Percentiles rank a stretch among this genome's conserved stretches.
phyloP scores from a whole-genome alignment of 164 flowering plant species.

The Amborella trichopoda region DNA sequence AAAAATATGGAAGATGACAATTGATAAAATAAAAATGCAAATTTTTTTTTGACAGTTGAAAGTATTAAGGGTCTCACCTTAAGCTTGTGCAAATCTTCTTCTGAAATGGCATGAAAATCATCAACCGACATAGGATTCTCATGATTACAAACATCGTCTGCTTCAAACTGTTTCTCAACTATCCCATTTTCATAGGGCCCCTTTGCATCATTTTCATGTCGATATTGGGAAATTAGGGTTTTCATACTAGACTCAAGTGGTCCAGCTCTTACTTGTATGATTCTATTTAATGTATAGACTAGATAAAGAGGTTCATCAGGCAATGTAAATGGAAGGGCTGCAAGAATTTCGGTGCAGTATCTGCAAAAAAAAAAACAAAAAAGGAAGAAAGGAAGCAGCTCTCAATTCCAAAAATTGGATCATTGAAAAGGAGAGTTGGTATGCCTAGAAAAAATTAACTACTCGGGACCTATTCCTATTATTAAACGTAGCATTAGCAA shows the following conservation, averaged over 20 bases:
- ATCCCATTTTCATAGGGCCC: conserved; percentile 31
- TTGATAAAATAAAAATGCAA: too few species aligned
- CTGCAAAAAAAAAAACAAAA: conserved; percentile 32
- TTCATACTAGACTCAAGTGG: conserved; percentile 76
- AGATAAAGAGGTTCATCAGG: conserved; percentile 98
- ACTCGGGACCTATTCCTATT: too few species aligned
- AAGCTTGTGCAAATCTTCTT: conserved; percentile 41
- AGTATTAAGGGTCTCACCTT: too few species aligned
- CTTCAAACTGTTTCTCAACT: conserved; percentile 11
- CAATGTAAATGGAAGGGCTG: conserved; percentile 63
- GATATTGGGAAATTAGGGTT: conserved; percentile 28
- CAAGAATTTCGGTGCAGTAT: conserved; percentile 87
- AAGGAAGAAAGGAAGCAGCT: too few species aligned
- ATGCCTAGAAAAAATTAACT: too few species aligned
- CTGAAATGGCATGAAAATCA: conserved; percentile 20
- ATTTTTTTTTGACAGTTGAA: too few species aligned
- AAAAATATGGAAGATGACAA: too few species aligned
- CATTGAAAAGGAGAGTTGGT: too few species aligned
- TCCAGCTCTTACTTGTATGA: conserved; percentile 91
- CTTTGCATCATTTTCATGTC: conserved; percentile 21
- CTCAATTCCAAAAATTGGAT: too few species aligned
- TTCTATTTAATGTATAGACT: conserved; percentile 72
- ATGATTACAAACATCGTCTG: conserved; percentile 4
- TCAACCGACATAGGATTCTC: conserved; percentile 9
- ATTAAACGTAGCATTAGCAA: too few species aligned